A percentile compares a stretch with the other conserved stretches of the same genome.
Conservation (phyloP, 2,329 filamentous ascomycete species). For the Fusarium metavorans region DNA sequence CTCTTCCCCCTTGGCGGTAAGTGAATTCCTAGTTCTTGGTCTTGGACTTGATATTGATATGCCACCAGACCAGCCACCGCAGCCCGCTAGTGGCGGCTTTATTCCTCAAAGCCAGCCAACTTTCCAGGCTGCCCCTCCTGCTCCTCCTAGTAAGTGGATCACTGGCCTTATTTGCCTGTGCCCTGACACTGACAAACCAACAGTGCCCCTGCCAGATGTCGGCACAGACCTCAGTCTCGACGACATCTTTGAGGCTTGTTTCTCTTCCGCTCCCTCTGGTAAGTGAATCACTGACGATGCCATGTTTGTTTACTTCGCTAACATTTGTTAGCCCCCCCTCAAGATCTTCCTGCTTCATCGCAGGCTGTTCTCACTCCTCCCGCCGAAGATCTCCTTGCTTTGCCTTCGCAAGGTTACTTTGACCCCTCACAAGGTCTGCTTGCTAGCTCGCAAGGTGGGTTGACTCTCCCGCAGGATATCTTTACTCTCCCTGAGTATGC, state of each 20-base stretch:
- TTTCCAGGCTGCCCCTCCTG: neutral
- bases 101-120: neutral
- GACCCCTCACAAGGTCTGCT: neutral
- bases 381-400: neutral
- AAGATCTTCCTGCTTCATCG: neutral
- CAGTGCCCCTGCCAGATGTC: neutral
- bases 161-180: neutral
- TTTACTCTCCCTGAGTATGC: neutral
- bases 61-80: neutral
- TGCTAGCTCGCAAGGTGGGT: neutral
- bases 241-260: neutral
- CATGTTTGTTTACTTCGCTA: neutral
- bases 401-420: neutral
- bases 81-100: neutral
- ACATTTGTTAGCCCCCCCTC: neutral
- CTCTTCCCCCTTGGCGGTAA: neutral
- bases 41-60: neutral
- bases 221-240: neutral
- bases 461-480: neutral
- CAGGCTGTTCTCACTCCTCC: neutral
- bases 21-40: neutral
- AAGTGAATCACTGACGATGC: neutral
- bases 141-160: neutral
- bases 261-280: neutral
- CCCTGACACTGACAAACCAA: neutral